Evolutionary conservation across 805 yeast genomes (phyloP).

Genomic region (Hemisphaericaspora nanyangensis): DNA sequence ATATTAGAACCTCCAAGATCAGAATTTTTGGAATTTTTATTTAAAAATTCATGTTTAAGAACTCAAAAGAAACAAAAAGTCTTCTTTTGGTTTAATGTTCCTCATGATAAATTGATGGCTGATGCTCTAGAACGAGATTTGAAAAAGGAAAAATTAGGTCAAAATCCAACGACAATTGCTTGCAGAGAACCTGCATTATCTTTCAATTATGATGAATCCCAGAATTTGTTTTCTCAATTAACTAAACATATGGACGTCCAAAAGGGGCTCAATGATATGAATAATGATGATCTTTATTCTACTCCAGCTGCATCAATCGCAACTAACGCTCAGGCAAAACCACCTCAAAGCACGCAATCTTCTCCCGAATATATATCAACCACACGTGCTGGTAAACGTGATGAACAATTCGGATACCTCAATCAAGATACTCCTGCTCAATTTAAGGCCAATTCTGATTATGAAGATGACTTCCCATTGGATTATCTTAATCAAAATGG

Average conservation of each 20-base stretch:
- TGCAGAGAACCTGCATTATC: conserved; percentile 75
- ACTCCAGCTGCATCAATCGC: too few species aligned
- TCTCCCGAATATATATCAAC: conserved; percentile 14
- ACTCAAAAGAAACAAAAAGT: conserved; percentile 97
- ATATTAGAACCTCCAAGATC: conserved; percentile 84
- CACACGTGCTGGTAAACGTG: conserved; percentile 1
- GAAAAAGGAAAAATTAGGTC: conserved; percentile 64
- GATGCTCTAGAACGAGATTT: conserved; percentile 93
- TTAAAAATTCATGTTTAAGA: conserved; percentile 80
- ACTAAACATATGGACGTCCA: conserved; percentile 27
- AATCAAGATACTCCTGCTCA: conserved; percentile 21
- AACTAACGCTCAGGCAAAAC: too few species aligned
- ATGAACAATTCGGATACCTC: conserved; percentile 13
- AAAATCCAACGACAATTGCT: conserved; percentile 69
- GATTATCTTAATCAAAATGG: conserved; percentile 53
- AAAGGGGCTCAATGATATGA: neutral
- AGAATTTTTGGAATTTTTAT: conserved; percentile 75
- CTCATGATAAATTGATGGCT: conserved; percentile 85
- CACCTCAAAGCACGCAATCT: conserved; percentile 4
- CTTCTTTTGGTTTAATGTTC: conserved; percentile 94
- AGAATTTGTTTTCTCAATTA: conserved; percentile 54
- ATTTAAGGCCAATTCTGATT: conserved; percentile 21
- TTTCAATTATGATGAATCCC: conserved; percentile 58
- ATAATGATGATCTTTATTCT: neutral
- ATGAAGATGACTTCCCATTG: conserved; percentile 67